These are phyloP conservation scores for Chlorella sp. DNA, from an alignment of 139 green algal genomes.

Conservation along the genomic window DNA sequence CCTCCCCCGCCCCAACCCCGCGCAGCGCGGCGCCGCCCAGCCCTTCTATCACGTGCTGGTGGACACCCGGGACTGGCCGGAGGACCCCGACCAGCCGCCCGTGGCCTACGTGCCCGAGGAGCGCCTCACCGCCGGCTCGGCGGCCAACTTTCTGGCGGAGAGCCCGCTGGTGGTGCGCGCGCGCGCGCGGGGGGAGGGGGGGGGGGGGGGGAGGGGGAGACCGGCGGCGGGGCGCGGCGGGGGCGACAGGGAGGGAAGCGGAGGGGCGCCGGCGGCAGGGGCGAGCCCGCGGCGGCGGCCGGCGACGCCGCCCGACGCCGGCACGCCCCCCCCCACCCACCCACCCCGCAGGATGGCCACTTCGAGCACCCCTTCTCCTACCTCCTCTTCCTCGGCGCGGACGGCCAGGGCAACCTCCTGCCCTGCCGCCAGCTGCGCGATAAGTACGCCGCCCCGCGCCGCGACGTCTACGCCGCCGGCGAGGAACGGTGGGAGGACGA, in stretches of 20 bases:
- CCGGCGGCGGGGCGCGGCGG: too few species aligned
- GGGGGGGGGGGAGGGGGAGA: not conserved
- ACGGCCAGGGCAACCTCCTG: slow-evolving; percentile 78
- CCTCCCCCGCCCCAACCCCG: not conserved
- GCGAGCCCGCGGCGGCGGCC: too few species aligned
- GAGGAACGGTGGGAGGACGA: slow-evolving; percentile 14
- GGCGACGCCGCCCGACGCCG: not conserved
- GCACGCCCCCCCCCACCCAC: not conserved
- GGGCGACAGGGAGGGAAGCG: not conserved
- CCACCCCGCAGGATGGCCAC: slow-evolving; percentile 10
- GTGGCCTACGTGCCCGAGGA: slow-evolving; percentile 82
- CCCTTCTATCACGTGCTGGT: slow-evolving; percentile 72
- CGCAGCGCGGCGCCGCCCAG: slow-evolving; percentile 27
- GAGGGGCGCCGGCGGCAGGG: too few species aligned
- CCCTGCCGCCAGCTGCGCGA: slow-evolving; percentile 70
- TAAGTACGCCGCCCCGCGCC: slow-evolving; percentile 58
- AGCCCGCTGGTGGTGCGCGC: slow-evolving; percentile 12
- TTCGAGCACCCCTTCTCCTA: slow-evolving; percentile 73
- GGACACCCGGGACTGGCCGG: slow-evolving; percentile 71
- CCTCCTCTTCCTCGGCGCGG: slow-evolving; percentile 80
- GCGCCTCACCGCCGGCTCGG: slow-evolving; percentile 40
- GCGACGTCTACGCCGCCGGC: slow-evolving; percentile 51
- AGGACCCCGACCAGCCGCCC: slow-evolving; percentile 52
- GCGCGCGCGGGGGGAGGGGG: not conserved
- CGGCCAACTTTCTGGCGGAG: slow-evolving; percentile 20